A percentile compares a stretch with the other conserved stretches of the same genome.
These are phyloP conservation scores for Capniomyces stellatus DNA, from an alignment of 371 early-diverging fungal genomes.

Conservation along the genomic window DNA sequence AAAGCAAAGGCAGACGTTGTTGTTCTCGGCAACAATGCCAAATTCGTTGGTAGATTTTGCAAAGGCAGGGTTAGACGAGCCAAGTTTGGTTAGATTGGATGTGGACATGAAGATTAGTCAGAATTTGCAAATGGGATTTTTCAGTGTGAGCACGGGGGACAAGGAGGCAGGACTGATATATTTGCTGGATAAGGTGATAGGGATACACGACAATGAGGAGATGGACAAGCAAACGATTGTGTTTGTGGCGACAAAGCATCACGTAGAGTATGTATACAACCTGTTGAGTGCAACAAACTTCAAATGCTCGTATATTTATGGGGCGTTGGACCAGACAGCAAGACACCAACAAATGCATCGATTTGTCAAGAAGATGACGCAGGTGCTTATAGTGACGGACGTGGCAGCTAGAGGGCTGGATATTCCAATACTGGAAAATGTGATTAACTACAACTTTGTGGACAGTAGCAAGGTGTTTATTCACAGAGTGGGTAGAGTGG, in stretches of 20 bases:
- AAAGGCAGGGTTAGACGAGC: constrained; percentile 84
- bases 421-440: constrained; percentile 90
- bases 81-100: constrained; percentile 80
- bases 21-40: constrained; percentile 93
- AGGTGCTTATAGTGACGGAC: constrained; percentile 91
- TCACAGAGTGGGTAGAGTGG: constrained; percentile 97
- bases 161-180: constrained; percentile 82
- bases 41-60: constrained; percentile 85
- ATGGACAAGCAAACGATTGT: constrained; percentile 57
- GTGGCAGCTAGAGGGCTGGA: constrained; percentile 99
- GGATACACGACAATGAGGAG: constrained; percentile 22
- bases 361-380: constrained; percentile 60
- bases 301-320: constrained; percentile 71
- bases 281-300: constrained; percentile 53
- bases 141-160: constrained; percentile 56
- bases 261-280: constrained; percentile 79
- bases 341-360: constrained; percentile 66
- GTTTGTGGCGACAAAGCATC: constrained; percentile 90
- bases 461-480: constrained; percentile 88
- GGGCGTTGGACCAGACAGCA: constrained; percentile 84
- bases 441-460: constrained; percentile 95
- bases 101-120: constrained; percentile 80
- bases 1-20: constrained; percentile 62
- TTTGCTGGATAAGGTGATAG: constrained; percentile 41
- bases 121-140: constrained; percentile 85